Evolutionary conservation across 257 asterid species (phyloP), one percentile per base, ranked within the genome.

Genomic region (Osmanthus fragrans): DNA sequence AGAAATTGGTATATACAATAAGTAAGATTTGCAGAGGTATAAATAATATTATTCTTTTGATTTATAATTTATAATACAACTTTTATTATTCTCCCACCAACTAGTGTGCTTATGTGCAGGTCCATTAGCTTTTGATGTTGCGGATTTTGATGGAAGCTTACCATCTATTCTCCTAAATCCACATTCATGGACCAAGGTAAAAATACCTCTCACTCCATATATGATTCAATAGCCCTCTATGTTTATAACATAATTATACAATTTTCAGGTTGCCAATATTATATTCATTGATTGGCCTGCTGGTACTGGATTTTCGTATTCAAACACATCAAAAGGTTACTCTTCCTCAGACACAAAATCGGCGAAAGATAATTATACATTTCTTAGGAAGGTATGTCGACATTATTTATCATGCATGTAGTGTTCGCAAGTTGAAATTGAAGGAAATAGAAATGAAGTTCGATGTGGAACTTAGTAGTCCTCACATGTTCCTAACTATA

Each of bases 271-370:
- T 42, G 87, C 88, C 11, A 88, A 10, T 77, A 83, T 86, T 76
- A 88, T 88, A 64, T 86, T 86, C 71, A 21, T 88, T 18, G 92
- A 88, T 36, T 72, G 77, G 3, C 92, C 90, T 0, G 86, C 73
- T 7, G 92, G 92, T 70, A 77, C 90, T 25, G 90, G 86, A 82
- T 86, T 87, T 78, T 87, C 91, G 3, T 87, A 87, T 67, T 49
- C 87, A 7, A 71, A 64, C 36, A 85, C 79, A 7, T 6, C 84
- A 5, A 19, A 80, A 64, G 76, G 65, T 45, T 80, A 82, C 68
- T 0, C 18, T 34, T 3, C 84, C 33, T 67, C 78, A 1, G 91
- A 84, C 71, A 76, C 87, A 33, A 84, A 70, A 78, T 13, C 79
- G 18, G 34, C 82, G 0, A 11, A 13, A 47, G 36, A 80, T 29